Evolutionary conservation across 1,284 basidiomycete species (phyloP).

Genomic region (Leccinum cinnamomeum): DNA sequence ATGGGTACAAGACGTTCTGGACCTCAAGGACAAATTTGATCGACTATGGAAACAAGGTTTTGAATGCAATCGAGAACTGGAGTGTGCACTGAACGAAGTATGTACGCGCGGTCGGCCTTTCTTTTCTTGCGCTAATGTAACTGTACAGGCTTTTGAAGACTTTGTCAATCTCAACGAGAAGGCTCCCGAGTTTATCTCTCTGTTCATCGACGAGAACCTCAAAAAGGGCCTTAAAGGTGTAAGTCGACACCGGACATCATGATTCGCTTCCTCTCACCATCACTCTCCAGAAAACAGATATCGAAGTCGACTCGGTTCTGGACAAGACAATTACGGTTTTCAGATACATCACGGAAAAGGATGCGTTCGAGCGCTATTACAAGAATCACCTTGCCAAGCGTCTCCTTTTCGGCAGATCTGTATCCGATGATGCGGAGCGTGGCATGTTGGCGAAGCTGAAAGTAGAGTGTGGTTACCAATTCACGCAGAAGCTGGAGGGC

Average conservation of each 20-base stretch:
- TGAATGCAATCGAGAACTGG: slow-evolving; percentile 73
- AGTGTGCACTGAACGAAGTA: slow-evolving; percentile 88
- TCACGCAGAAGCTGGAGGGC: slow-evolving; percentile 97
- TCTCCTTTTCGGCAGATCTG: slow-evolving; percentile 81
- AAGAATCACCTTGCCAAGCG: slow-evolving; percentile 95
- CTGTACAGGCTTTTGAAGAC: slow-evolving; percentile 79
- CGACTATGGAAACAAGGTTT: slow-evolving; percentile 73
- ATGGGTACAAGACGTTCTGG: slow-evolving; percentile 94
- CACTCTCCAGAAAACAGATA: slow-evolving; percentile 81
- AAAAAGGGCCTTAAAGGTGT: slow-evolving; percentile 96
- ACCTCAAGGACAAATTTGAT: slow-evolving; percentile 92
- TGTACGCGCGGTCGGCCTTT: slow-evolving; percentile 10
- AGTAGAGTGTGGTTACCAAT: slow-evolving; percentile 94
- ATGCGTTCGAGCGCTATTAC: slow-evolving; percentile 98
- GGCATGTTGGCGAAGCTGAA: slow-evolving; percentile 99
- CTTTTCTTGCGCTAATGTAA: slow-evolving; percentile 4
- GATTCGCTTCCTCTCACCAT: slow-evolving; percentile 8
- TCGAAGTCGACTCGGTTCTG: slow-evolving; percentile 85
- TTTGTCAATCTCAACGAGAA: slow-evolving; percentile 92
- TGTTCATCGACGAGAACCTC: slow-evolving; percentile 97
- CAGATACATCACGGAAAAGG: slow-evolving; percentile 94
- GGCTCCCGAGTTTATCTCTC: slow-evolving; percentile 91
- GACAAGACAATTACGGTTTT: slow-evolving; percentile 97
- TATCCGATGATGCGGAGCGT: slow-evolving; percentile 96
- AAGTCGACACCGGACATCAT: slow-evolving; percentile 33